These are phyloP conservation scores for Komagataella mondaviorum DNA, from an alignment of 805 yeast species.

Conservation along the genomic window DNA sequence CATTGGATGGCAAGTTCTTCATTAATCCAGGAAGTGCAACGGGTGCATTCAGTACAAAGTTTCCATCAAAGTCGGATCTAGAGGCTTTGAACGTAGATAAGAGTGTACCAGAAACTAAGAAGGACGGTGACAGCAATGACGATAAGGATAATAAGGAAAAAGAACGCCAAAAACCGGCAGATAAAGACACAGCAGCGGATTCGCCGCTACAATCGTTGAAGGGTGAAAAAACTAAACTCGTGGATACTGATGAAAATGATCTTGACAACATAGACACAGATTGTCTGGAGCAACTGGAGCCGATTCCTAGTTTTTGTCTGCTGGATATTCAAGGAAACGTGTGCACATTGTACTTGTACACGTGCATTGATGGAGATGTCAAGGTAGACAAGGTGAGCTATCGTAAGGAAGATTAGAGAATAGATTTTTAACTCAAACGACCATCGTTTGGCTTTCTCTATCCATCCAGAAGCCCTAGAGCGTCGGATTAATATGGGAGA, in stretches of 20 bases:
- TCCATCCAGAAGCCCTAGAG: neutral
- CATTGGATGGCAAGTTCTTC: conserved; percentile 83
- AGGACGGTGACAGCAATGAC: conserved; percentile 2
- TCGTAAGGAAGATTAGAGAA: conserved; percentile 27
- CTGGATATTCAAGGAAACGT: conserved; percentile 71
- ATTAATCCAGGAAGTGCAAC: conserved; percentile 97
- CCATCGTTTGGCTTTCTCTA: neutral
- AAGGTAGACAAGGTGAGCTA: conserved; percentile 81
- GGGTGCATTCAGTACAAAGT: conserved; percentile 69
- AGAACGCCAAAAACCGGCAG: neutral
- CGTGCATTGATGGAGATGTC: conserved; percentile 67
- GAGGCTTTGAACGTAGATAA: conserved; percentile 19
- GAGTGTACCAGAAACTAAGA: conserved; percentile 5
- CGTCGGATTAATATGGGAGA: neutral
- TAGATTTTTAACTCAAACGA: conserved; percentile 4
- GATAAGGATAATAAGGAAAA: conserved; percentile 5
- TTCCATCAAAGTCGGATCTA: conserved; percentile 41
- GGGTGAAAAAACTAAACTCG: conserved; percentile 4
- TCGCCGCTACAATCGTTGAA: neutral
- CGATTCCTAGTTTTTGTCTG: conserved; percentile 81
- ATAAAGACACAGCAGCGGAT: conserved; percentile 1
- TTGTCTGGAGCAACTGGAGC: conserved; percentile 15
- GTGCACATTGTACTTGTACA: conserved; percentile 78
- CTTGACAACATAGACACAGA: conserved; percentile 8
- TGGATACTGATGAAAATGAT: conserved; percentile 10